A percentile compares a stretch with the other conserved stretches of the same genome.
These are phyloP conservation scores for Fraxinus cuspidata DNA, from an alignment of 257 asterid species.

Conservation along the genomic window DNA sequence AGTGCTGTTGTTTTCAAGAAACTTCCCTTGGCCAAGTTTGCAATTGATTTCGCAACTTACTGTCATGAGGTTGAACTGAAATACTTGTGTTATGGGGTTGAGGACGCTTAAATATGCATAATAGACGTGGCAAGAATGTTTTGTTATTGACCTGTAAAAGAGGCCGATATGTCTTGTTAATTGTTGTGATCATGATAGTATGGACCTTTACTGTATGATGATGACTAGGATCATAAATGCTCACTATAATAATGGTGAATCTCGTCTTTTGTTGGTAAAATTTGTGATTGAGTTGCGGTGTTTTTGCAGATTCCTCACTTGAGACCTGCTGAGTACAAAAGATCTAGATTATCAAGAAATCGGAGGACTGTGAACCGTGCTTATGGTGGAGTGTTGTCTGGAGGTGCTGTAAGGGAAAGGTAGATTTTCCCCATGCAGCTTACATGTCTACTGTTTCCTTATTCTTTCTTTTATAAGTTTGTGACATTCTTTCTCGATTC, in stretches of 20 bases:
- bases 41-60: neutral
- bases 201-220: neutral
- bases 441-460: neutral
- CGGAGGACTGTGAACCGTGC: conserved; percentile 75
- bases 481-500: neutral
- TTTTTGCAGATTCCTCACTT: conserved; percentile 68
- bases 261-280: neutral
- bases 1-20: neutral
- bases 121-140: neutral
- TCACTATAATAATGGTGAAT: neutral
- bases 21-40: neutral
- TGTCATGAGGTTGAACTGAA: neutral
- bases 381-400: conserved; percentile 81
- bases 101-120: neutral
- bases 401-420: conserved; percentile 80
- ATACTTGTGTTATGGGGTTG: neutral
- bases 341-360: conserved; percentile 72
- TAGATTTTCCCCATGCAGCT: neutral
- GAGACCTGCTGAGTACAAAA: conserved; percentile 79
- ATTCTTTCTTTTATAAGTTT: neutral
- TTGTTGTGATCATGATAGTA: neutral
- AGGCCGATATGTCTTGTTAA: neutral
- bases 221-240: neutral
- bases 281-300: neutral
- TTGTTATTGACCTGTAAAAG: neutral